Evolutionary conservation across 75 land plant genomes (phyloP), one percentile per base, ranked within the genome.

Genomic region (Larix kaempferi): DNA sequence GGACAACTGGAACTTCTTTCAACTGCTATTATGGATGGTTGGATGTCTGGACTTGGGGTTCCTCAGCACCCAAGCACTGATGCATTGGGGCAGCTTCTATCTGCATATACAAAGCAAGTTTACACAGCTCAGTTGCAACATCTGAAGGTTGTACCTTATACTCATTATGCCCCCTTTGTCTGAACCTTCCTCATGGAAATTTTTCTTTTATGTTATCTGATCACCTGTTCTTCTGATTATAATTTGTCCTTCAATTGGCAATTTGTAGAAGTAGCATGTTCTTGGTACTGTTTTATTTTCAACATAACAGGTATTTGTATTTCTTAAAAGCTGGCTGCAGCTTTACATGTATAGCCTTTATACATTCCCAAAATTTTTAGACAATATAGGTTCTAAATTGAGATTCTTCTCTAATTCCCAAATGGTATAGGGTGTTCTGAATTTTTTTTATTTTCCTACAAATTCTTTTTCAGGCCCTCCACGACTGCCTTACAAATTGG

Each of bases 1-100:
- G 78, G 84, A 16, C 85, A 82, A 61, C 74, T 86, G 75, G 87
- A 86, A 75, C 81, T 82, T 10, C 75, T 86, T 49, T 86, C 87
- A 22, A 86, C 87, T 26, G 87, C 87, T 17, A 86, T 86, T 44
- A 72, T 86, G 80, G 87, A 86, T 74, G 87, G 87, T 19, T 86
- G 87, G 87, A 86, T 86, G 87, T 77, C 87, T 39, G 87, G 87
- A 26, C 81, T 86, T 27, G 87, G 87, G n/a, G 79, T 82, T 27
- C 85, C 87, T 22, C 76, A 78, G 54, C 74, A 61, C 41, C 75
- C 85, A n/a, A 86, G 87, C 67, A 86, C 87, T 58, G 87, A 86
- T 78, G 87, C 87, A 17, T 55, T 86, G 19, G 87, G 87, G 14
- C 87, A 86, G 72, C 82, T 86, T 25, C 65, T 86, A 63, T 86